phyloP scores from a whole-genome alignment of 139 green algal species.

The Marvania coccoides region DNA sequence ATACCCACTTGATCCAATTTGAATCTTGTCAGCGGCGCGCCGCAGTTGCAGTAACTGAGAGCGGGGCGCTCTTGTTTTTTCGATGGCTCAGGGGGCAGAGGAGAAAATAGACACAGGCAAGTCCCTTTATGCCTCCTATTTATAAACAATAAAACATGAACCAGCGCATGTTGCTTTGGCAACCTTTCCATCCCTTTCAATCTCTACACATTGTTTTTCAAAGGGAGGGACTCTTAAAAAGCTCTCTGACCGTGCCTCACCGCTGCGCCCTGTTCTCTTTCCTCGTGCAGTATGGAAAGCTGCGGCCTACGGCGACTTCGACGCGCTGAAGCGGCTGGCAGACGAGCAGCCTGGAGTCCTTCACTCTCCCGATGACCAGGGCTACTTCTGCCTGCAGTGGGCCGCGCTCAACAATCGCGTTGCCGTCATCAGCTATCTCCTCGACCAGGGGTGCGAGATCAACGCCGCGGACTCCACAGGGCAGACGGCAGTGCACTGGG shows the following conservation, averaged over 20 bases:
- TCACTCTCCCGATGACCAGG: slow-evolving; percentile 54
- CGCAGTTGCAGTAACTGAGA: too few relatives aligned
- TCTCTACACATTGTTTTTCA: background rate
- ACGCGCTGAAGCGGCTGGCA: slow-evolving; percentile 53
- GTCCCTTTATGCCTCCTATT: background rate
- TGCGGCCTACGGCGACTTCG: slow-evolving; percentile 74
- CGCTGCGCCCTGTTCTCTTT: background rate
- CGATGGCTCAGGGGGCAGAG: too few relatives aligned
- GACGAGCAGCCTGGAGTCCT: slow-evolving; percentile 38
- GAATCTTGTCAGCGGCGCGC: too few relatives aligned
- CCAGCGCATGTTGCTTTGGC: background rate
- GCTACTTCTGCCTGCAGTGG: slow-evolving; percentile 76
- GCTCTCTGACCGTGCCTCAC: background rate
- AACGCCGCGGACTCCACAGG: slow-evolving; percentile 64
- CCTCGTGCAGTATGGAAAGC: slow-evolving; percentile 50
- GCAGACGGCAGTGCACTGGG: slow-evolving; percentile 86
- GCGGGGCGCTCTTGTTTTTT: too few relatives aligned
- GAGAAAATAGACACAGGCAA: too few relatives aligned
- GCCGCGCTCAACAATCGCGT: slow-evolving; percentile 90
- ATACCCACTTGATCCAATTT: too few relatives aligned
- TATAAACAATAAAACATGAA: background rate
- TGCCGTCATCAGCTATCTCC: slow-evolving; percentile 54
- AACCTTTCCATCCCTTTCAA: background rate
- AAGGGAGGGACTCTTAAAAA: background rate
- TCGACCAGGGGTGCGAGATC: slow-evolving; percentile 51